Percentiles rank a stretch among this genome's conserved stretches.
Conservation (phyloP, 2,329 filamentous ascomycete species). For the Thyridium curvatum region DNA sequence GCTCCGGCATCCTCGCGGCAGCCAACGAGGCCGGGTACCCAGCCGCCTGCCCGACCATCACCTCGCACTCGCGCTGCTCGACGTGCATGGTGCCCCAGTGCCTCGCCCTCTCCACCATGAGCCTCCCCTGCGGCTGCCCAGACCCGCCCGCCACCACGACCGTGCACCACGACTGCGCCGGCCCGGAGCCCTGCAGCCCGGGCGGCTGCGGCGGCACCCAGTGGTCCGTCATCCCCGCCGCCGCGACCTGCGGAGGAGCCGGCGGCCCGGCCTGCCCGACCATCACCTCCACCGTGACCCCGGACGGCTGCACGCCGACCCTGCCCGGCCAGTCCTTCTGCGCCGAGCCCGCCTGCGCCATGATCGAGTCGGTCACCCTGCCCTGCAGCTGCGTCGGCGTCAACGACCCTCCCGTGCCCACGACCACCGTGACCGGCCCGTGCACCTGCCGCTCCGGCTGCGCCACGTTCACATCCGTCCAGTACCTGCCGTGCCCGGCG, state of each 20-base stretch:
- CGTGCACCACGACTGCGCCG: too few relatives aligned
- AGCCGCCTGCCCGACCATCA: too few relatives aligned
- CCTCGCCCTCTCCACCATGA: too few relatives aligned
- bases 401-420: neutral
- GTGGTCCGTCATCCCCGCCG: neutral
- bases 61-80: too few relatives aligned
- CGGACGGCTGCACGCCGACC: slow-evolving; percentile 2
- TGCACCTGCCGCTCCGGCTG: slow-evolving; percentile 8
- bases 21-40: too few relatives aligned
- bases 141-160: too few relatives aligned
- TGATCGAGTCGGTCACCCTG: slow-evolving; percentile 1
- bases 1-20: too few relatives aligned
- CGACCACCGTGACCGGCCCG: neutral
- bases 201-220: neutral
- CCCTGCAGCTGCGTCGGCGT: slow-evolving; percentile 6
- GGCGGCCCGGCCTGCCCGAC: neutral
- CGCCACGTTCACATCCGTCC: slow-evolving; percentile 2
- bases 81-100: too few relatives aligned
- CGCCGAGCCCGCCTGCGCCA: slow-evolving; percentile 1
- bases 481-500: slow-evolving; percentile 5
- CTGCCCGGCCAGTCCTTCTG: slow-evolving; percentile 1
- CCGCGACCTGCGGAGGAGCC: neutral
- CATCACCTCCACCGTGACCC: slow-evolving; percentile 1
- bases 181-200: too few relatives aligned
- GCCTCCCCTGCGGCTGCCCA: too few relatives aligned